These are phyloP conservation scores for Puccinia triticina DNA, from an alignment of 1,284 basidiomycete species.

Conservation along the genomic window DNA sequence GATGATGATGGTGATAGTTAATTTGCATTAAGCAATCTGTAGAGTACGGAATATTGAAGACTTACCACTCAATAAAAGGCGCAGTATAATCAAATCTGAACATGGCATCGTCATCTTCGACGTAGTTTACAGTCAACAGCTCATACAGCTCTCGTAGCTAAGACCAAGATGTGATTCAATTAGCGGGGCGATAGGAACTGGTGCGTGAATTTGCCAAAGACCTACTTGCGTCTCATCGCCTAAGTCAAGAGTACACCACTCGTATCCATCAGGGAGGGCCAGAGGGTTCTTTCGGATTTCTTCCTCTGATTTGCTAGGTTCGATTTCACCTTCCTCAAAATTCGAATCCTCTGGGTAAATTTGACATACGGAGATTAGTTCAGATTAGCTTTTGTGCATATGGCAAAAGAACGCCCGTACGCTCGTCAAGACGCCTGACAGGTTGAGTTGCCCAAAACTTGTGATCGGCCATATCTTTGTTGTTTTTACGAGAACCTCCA, in stretches of 20 bases:
- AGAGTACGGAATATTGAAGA: background rate
- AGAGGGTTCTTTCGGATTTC: slow-evolving; percentile 85
- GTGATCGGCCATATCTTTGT: slow-evolving; percentile 72
- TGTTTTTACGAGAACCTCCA: slow-evolving; percentile 33
- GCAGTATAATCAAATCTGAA: slow-evolving; percentile 96
- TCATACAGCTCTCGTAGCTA: slow-evolving; percentile 91
- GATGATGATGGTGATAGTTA: slow-evolving; percentile 22
- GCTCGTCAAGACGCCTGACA: slow-evolving; percentile 77
- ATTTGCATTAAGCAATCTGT: background rate
- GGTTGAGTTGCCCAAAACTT: slow-evolving; percentile 99
- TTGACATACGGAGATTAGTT: background rate
- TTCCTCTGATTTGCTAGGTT: slow-evolving; percentile 74
- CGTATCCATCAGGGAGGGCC: slow-evolving; percentile 86
- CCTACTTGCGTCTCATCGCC: slow-evolving; percentile 72
- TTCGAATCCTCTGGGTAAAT: slow-evolving; percentile 48
- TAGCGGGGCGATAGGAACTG: slow-evolving; percentile 6
- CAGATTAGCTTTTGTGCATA: slow-evolving; percentile 60
- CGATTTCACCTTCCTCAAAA: slow-evolving; percentile 78
- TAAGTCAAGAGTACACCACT: slow-evolving; percentile 85
- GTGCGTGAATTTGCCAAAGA: slow-evolving; percentile 52
- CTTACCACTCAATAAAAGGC: slow-evolving; percentile 89
- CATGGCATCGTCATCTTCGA: slow-evolving; percentile 92
- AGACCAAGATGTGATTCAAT: background rate
- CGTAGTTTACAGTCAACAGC: slow-evolving; percentile 88
- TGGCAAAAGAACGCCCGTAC: slow-evolving; percentile 22